Evolutionary conservation across 2,329 filamentous ascomycete species (phyloP).

Genomic region (Cladosporium sp.): DNA sequence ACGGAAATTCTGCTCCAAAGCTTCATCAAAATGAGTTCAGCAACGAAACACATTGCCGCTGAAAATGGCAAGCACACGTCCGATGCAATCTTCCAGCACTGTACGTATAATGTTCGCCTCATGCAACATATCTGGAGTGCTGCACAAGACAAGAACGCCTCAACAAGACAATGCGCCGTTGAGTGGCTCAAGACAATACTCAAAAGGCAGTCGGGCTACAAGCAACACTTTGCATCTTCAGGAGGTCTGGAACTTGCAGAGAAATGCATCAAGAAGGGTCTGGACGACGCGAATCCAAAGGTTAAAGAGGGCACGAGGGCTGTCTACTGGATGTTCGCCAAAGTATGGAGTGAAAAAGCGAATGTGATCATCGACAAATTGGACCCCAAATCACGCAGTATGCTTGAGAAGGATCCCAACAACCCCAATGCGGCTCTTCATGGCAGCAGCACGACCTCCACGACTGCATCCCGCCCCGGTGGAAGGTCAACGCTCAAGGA

Average conservation of each 20-base stretch:
- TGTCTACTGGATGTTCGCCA: conserved; percentile 80
- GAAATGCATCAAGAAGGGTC: conserved; percentile 81
- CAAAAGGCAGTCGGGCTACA: conserved; percentile 71
- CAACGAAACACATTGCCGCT: conserved; percentile 88
- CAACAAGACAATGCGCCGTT: conserved; percentile 71
- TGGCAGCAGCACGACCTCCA: conserved; percentile 34
- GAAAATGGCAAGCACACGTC: conserved; percentile 77
- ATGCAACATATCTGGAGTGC: conserved; percentile 81
- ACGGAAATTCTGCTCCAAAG: conserved; percentile 85
- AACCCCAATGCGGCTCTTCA: conserved; percentile 60
- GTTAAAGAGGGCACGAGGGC: conserved; percentile 81
- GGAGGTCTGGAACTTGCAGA: conserved; percentile 80
- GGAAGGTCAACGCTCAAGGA: conserved; percentile 65
- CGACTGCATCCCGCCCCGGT: conserved; percentile 24
- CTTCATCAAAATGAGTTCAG: conserved; percentile 81
- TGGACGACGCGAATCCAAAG: conserved; percentile 83
- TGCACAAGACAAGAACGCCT: conserved; percentile 88
- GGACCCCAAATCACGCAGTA: conserved; percentile 71
- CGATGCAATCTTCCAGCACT: conserved; percentile 72
- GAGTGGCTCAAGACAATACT: conserved; percentile 83
- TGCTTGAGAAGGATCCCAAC: conserved; percentile 75
- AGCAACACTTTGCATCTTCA: conserved; percentile 74
- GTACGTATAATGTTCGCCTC: conserved; percentile 73
- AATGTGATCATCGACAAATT: conserved; percentile 72
- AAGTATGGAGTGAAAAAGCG: conserved; percentile 71